These are phyloP conservation scores for Kernera saxatilis DNA, from an alignment of 345 rosid genomes.

Conservation along the genomic window DNA sequence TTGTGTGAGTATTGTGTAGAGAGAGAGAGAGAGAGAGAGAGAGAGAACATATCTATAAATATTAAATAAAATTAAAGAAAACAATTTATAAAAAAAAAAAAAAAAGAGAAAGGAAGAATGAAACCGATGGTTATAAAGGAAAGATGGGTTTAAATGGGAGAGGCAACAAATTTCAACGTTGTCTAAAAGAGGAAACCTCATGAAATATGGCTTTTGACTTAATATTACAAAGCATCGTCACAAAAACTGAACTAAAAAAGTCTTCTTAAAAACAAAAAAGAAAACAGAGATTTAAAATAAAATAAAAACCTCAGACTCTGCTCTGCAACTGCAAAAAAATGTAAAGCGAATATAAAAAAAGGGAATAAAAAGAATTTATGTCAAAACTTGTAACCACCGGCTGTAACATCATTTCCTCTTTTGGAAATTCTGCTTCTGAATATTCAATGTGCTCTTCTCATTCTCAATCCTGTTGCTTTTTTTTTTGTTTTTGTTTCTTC, in stretches of 20 bases:
- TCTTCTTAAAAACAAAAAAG: background rate
- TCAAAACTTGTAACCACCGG: conserved; percentile 32
- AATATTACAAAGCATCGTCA: conserved; percentile 5
- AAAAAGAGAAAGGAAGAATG: conserved; percentile 24
- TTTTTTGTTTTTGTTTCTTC: background rate
- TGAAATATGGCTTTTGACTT: conserved; percentile 43
- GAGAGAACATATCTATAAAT: background rate
- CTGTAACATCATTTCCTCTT: conserved; percentile 29
- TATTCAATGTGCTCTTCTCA: conserved; percentile 31
- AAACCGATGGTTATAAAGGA: conserved; percentile 41
- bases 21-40: background rate
- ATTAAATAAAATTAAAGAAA: background rate
- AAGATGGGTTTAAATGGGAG: conserved; percentile 27
- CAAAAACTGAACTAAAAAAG: background rate
- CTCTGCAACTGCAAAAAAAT: conserved; percentile 23
- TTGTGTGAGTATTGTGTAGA: background rate
- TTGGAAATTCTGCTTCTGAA: conserved; percentile 19
- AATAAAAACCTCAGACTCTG: background rate
- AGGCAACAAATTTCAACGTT: conserved; percentile 40
- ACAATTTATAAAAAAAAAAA: background rate
- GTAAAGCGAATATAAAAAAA: conserved; percentile 9
- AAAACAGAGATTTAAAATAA: background rate
- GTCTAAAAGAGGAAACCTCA: conserved; percentile 39
- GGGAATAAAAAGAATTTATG: conserved; percentile 36
- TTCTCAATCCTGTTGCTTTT: conserved; percentile 2